These are phyloP conservation scores for Teratosphaeria pseudoeucalypti DNA, from an alignment of 2,329 filamentous ascomycete species.

Conservation along the genomic window DNA sequence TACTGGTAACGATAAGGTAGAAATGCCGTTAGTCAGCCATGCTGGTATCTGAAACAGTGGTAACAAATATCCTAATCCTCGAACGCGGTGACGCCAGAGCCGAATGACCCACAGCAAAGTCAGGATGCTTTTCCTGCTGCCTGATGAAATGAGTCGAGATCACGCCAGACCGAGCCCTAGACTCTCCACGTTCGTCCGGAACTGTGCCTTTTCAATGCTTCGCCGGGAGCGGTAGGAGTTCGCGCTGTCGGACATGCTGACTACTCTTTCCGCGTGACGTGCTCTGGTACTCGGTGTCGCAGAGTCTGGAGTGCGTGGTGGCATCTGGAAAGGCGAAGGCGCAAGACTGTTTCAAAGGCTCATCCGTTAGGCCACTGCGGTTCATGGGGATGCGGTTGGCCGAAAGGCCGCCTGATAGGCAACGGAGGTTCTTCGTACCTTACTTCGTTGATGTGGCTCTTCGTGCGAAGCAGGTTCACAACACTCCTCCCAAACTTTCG, in stretches of 20 bases:
- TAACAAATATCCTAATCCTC: background rate
- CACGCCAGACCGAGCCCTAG: background rate
- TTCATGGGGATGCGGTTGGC: background rate
- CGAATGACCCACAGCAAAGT: background rate
- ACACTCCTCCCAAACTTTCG: constrained; percentile 25
- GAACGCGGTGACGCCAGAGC: background rate
- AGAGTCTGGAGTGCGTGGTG: background rate
- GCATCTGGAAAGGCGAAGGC: background rate
- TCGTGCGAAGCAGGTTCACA: constrained; percentile 24
- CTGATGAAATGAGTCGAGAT: background rate
- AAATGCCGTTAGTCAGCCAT: background rate
- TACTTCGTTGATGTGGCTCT: constrained; percentile 11
- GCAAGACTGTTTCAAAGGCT: background rate
- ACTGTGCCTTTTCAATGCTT: constrained; percentile 7
- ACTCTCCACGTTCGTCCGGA: constrained; percentile 5
- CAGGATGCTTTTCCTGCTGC: background rate
- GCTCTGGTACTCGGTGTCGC: background rate
- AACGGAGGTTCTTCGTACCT: constrained; percentile 5
- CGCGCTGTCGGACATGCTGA: background rate
- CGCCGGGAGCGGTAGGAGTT: constrained; percentile 1
- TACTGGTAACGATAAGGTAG: background rate
- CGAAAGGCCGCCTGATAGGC: background rate
- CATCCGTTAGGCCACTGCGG: background rate
- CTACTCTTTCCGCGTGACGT: background rate
- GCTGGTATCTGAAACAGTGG: background rate